phyloP scores from a whole-genome alignment of 371 early-diverging fungal species.

The Rhizopus microsporus region DNA sequence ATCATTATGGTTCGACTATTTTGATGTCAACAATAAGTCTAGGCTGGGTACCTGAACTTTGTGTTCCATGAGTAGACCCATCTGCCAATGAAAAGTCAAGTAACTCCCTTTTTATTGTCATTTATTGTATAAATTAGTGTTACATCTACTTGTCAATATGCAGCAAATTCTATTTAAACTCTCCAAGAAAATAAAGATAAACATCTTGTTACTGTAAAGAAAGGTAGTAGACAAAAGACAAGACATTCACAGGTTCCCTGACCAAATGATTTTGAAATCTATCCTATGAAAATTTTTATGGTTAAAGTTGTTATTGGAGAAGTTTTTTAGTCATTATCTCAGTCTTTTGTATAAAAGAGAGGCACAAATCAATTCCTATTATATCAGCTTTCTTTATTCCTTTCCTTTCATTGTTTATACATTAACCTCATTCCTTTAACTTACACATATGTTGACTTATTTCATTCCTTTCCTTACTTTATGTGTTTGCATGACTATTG shows the following conservation, averaged over 20 bases:
- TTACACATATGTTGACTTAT: background rate
- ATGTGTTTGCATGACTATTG: constrained; percentile 6
- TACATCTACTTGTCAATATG: too few species aligned
- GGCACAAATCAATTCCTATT: background rate
- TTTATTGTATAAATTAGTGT: too few species aligned
- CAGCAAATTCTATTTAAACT: too few species aligned
- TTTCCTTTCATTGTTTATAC: background rate
- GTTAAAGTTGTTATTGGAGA: constrained; percentile 9
- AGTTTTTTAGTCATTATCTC: constrained; percentile 7
- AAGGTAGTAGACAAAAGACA: too few species aligned
- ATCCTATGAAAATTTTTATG: constrained; percentile 14
- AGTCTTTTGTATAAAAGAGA: constrained; percentile 4
- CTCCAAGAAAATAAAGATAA: too few species aligned
- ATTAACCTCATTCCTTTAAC: constrained; percentile 3
- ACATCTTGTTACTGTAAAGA: too few species aligned
- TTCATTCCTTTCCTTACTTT: constrained; percentile 8
- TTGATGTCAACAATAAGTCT: too few species aligned
- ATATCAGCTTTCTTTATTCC: background rate
- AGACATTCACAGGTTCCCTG: background rate
- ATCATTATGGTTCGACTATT: too few species aligned
- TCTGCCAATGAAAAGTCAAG: too few species aligned
- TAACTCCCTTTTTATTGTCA: too few species aligned
- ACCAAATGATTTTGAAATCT: constrained; percentile 9
- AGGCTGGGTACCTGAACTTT: too few species aligned
- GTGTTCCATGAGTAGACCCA: too few species aligned